These are phyloP conservation scores for Diplodia mutila DNA, from an alignment of 2,329 filamentous ascomycete species.

Conservation along the genomic window DNA sequence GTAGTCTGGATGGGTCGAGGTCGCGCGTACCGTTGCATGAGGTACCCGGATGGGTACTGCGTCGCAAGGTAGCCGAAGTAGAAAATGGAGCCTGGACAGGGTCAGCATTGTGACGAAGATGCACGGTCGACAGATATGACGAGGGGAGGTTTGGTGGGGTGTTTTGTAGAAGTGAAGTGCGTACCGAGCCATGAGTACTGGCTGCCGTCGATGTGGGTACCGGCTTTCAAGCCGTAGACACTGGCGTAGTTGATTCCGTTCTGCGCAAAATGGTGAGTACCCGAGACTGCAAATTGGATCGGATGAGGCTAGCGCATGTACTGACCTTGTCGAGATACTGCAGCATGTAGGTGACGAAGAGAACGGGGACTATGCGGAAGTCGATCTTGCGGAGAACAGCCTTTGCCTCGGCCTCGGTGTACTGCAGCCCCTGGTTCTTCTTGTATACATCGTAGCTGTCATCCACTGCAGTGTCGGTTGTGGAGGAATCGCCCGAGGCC, in stretches of 20 bases:
- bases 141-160: no score
- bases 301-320: conserved; percentile 28
- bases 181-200: conserved; percentile 56
- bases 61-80: conserved; percentile 55
- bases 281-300: no score
- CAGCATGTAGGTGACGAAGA: conserved; percentile 43
- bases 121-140: background rate
- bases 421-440: conserved; percentile 31
- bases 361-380: conserved; percentile 36
- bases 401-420: conserved; percentile 35
- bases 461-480: conserved; percentile 30
- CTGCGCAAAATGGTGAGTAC: conserved; percentile 13
- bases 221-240: conserved; percentile 53
- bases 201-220: conserved; percentile 53
- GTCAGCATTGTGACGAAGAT: background rate
- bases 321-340: conserved; percentile 48
- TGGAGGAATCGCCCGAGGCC: background rate
- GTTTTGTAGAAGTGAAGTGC: conserved; percentile 26
- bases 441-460: conserved; percentile 41
- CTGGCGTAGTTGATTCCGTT: conserved; percentile 57
- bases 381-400: conserved; percentile 39
- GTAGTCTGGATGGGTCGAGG: background rate
- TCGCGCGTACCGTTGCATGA: conserved; percentile 43
- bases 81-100: conserved; percentile 47
- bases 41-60: conserved; percentile 50